Base-by-base conservation (phyloP, 306 rosid species). In the Fagus sylvatica region DNA sequence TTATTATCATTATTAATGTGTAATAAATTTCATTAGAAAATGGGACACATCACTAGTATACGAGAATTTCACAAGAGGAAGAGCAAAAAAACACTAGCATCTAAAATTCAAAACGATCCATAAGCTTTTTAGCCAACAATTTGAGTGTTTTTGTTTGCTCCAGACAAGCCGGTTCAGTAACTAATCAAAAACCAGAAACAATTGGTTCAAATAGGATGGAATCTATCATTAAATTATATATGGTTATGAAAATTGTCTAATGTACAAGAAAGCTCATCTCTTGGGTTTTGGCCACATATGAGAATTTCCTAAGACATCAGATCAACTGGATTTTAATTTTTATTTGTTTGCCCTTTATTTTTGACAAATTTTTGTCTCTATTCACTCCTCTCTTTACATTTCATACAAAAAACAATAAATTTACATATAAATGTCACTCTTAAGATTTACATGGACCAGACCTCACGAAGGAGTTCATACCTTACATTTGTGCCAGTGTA, bases 391-490 rank as follows among this genome's bases (percentile, higher is more conserved):
- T 62, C 43, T 71, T 65, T n/a, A 69, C 37, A 39, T 67, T 66
- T 60, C 56, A 30, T 54, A 65, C 61, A 72, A 75, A 72, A 76
- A 46, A 68, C 66, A 74, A 49, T 41, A 67, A 17, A 39, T 62
- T 72, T 61, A 79, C 69, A 83, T 66, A 53, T 32, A 75, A 13
- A 42, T 49, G 64, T 60, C 78, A 10, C 60, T 77, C 69, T 55
- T 69, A 77, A 67, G 53, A 57, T 71, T 90, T 83, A 89, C 69
- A 48, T 43, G 57, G 94, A 89, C 99, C 99, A 93, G 65, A 91
- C 96, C 81, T 95, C 96, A n/a, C 88, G 93, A 40, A 95, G 96
- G 76, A 95, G 98, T 71, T 91, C 86, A 77, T 95, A 95, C 90
- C 99, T 88, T 40, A 79, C 86, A 86, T 86, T 92, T 75, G 77